Conservation (phyloP, 257 asterid genomes). For the Paulownia fortunei region DNA sequence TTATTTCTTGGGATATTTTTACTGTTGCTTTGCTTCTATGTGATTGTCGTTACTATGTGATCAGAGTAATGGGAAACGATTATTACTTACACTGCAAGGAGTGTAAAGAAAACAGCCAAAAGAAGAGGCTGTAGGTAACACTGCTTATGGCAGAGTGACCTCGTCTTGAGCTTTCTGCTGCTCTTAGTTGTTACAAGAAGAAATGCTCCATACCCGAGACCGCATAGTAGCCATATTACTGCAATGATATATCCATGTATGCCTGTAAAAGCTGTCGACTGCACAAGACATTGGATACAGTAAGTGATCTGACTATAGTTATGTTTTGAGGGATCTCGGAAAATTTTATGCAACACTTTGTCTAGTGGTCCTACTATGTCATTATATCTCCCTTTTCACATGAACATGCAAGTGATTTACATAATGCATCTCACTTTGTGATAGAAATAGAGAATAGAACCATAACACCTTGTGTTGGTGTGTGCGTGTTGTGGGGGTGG, state of each 20-base stretch:
- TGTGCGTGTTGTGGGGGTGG: not conserved
- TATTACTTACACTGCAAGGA: constrained; percentile 64
- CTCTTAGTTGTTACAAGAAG: constrained; percentile 39
- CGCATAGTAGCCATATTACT: constrained; percentile 63
- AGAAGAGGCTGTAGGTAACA: constrained; percentile 53
- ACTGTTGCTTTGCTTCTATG: constrained; percentile 11
- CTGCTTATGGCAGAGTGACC: constrained; percentile 42
- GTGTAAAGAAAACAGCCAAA: constrained; percentile 54
- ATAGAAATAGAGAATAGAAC: not conserved
- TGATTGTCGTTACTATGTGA: not conserved
- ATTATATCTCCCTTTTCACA: not conserved
- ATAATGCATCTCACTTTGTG: not conserved
- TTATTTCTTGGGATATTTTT: not conserved
- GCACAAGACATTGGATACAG: constrained; percentile 28
- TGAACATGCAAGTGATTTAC: not conserved
- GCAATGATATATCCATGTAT: constrained; percentile 71
- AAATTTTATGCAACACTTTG: no score
- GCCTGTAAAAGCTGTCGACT: constrained; percentile 85
- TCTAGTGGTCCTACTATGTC: not conserved
- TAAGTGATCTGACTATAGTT: not conserved
- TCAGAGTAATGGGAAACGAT: not conserved
- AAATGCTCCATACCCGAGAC: constrained; percentile 62
- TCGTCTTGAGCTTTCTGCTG: constrained; percentile 46
- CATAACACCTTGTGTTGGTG: no score
- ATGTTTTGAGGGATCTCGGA: not conserved